A percentile compares a stretch with the other conserved stretches of the same genome.
These are phyloP conservation scores for Elsinoe batatas DNA, from an alignment of 2,329 filamentous ascomycete species.

Conservation along the genomic window DNA sequence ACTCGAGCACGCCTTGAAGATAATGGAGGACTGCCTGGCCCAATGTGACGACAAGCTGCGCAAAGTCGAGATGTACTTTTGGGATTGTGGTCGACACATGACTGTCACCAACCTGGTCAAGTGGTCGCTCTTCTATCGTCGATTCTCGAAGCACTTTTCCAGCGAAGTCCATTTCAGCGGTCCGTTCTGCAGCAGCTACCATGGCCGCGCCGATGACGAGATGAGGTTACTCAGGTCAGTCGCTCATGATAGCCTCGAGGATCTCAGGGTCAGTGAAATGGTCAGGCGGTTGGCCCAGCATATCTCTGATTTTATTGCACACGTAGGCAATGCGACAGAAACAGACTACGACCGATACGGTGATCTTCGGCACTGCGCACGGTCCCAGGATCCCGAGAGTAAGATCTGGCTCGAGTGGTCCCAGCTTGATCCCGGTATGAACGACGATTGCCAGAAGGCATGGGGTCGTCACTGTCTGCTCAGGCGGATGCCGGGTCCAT, in stretches of 20 bases:
- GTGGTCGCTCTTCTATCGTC: slow-evolving; percentile 1
- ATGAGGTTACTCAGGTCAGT: not conserved
- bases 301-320: not conserved
- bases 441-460: not conserved
- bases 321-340: not conserved
- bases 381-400: not conserved
- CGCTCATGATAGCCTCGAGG: not conserved
- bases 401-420: not conserved
- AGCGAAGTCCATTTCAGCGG: not conserved
- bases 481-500: not conserved
- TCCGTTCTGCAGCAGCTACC: not conserved
- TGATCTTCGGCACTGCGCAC: not conserved
- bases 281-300: not conserved
- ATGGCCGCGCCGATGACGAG: not conserved
- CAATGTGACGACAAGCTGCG: not conserved
- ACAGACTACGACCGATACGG: not conserved
- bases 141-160: not conserved
- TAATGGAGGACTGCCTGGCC: not conserved
- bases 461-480: not conserved
- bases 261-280: not conserved
- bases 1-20: not conserved
- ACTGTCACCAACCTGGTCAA: not conserved
- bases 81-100: not conserved
- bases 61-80: slow-evolving; percentile 7
- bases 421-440: not conserved